Conservation (phyloP, 148 eudicot species). For the Agrostemma githago region DNA sequence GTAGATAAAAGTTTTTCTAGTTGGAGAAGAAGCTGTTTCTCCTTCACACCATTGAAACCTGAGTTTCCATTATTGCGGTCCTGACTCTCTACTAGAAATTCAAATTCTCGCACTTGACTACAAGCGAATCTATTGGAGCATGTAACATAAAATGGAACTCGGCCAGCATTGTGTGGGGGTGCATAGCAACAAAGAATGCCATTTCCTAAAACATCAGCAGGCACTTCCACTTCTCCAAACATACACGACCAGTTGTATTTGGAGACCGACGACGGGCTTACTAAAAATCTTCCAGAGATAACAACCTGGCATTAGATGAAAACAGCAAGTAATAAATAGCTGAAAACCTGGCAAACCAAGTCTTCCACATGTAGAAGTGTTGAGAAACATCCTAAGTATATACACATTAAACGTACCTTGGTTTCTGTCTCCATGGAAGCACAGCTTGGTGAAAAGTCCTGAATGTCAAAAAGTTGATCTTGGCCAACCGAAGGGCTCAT, state of each 20-base stretch:
- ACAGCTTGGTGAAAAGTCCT: constrained; percentile 55
- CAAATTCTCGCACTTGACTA: constrained; percentile 97
- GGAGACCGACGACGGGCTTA: constrained; percentile 48
- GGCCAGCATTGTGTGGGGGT: constrained; percentile 68
- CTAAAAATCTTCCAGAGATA: constrained; percentile 75
- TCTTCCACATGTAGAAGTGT: background rate
- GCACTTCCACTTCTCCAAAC: constrained; percentile 97
- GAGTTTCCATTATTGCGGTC: constrained; percentile 33
- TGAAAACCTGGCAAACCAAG: background rate
- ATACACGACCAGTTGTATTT: constrained; percentile 79
- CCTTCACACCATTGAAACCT: constrained; percentile 35
- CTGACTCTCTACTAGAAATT: constrained; percentile 40
- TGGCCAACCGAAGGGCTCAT: constrained; percentile 61
- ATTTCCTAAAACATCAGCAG: constrained; percentile 65
- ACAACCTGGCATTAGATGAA: constrained; percentile 47
- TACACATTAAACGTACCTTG: constrained; percentile 33
- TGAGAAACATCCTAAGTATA: background rate
- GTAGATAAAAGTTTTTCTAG: constrained; percentile 36
- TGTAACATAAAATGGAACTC: constrained; percentile 82
- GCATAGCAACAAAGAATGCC: constrained; percentile 73
- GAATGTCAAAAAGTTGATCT: constrained; percentile 62
- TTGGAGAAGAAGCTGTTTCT: constrained; percentile 32
- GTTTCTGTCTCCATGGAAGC: constrained; percentile 41
- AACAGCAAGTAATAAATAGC: constrained; percentile 6
- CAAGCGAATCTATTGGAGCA: constrained; percentile 96